Evolutionary conservation across 2,329 filamentous ascomycete species (phyloP).

Genomic region (Fusarium sulawesiense): DNA sequence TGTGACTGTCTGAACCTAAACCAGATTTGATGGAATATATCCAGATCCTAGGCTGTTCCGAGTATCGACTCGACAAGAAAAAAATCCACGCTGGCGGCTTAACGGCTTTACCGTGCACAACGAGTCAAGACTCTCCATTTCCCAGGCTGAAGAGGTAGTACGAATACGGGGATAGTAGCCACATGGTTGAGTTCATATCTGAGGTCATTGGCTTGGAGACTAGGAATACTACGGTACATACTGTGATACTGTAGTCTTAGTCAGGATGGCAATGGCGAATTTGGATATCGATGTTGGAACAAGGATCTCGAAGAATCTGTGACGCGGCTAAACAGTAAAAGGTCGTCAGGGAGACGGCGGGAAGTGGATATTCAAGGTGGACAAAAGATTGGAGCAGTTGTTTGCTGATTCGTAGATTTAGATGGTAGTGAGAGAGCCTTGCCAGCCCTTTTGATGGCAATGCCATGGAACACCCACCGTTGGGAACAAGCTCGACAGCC

Average conservation of each 20-base stretch:
- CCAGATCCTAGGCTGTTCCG: not conserved
- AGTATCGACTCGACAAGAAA: slow-evolving; percentile 3
- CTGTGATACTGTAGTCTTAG: not conserved
- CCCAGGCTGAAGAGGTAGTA: slow-evolving; percentile 19
- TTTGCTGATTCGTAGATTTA: slow-evolving; percentile 7
- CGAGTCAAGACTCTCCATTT: slow-evolving; percentile 22
- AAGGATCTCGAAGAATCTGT: slow-evolving; percentile 22
- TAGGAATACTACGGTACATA: not conserved
- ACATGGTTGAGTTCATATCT: not conserved
- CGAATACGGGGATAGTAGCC: slow-evolving; percentile 27
- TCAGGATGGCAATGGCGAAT: slow-evolving; percentile 5
- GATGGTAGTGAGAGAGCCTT: slow-evolving; percentile 8
- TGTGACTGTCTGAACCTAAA: not conserved
- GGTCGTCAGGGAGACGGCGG: slow-evolving; percentile 41
- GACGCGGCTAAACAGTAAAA: not conserved
- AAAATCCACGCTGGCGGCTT: not conserved
- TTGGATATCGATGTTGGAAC: slow-evolving; percentile 4
- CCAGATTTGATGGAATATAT: not conserved
- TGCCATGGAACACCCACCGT: slow-evolving; percentile 36
- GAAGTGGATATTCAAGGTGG: slow-evolving; percentile 40
- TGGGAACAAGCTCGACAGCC: slow-evolving; percentile 22
- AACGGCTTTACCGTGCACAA: not conserved
- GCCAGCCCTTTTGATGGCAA: slow-evolving; percentile 20
- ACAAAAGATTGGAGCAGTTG: slow-evolving; percentile 23
- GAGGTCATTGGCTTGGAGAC: not conserved